These are phyloP conservation scores for Fragaria vesca DNA, from an alignment of 306 rosid genomes.

Conservation along the genomic window DNA sequence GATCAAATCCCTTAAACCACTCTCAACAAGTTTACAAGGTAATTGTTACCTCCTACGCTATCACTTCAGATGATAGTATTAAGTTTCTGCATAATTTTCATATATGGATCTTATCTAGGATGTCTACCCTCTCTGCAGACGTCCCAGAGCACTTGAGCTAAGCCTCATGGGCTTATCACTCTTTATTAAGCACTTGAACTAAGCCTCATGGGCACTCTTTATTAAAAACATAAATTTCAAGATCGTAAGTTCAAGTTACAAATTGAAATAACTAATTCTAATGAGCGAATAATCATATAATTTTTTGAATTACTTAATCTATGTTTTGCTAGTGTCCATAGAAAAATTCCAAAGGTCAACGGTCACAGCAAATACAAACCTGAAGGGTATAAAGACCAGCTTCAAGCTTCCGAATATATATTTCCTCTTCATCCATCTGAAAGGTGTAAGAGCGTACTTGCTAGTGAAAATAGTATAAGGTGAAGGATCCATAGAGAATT, in stretches of 20 bases:
- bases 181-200: not conserved
- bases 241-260: not conserved
- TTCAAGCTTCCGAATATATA: conserved; percentile 85
- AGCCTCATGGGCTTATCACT: not conserved
- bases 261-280: not conserved
- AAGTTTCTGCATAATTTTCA: not conserved
- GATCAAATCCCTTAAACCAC: not conserved
- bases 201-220: not conserved
- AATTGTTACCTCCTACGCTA: not conserved
- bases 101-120: not conserved
- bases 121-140: not conserved
- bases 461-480: not conserved
- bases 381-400: conserved; percentile 97
- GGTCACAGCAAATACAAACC: conserved; percentile 38
- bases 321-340: not conserved
- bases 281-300: not conserved
- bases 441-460: conserved; percentile 21
- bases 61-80: not conserved
- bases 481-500: conserved; percentile 12
- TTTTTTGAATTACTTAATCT: not conserved
- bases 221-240: not conserved
- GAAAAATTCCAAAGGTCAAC: not conserved
- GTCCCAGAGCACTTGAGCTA: not conserved
- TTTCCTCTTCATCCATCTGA: conserved; percentile 94
- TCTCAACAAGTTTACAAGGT: not conserved